Base-by-base conservation (phyloP, 2,329 filamentous ascomycete genomes). In the Chrysoporthe austroafricana region DNA sequence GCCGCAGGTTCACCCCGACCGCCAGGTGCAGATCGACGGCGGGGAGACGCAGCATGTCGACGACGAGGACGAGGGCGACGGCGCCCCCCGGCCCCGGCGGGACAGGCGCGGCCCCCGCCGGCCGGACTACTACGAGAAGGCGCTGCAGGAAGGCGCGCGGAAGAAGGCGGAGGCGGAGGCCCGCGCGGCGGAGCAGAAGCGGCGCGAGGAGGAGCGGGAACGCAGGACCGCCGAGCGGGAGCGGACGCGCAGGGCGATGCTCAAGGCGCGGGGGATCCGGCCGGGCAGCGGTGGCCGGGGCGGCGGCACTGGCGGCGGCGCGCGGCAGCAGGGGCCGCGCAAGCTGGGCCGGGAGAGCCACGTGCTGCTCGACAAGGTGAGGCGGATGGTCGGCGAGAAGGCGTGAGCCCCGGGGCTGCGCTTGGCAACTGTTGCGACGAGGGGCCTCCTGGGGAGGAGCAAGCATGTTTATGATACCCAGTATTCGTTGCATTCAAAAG, bases 281-380 rank as follows among this genome's bases (percentile, higher is more conserved):
- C 82, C 82, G 16, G 60, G 62, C 34, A n/a, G n/a, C 14, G 48
- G 65, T 2, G n/a, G 50, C 4, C 7, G 48, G 6, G 54, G 43
- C 4, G 46, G 43, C 3, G 13, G 7, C 46, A 88, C 87, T 14
- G 88, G 90, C 46, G 88, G 91, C 77, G 89, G 88, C 21, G 36
- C 16, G 39, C 79, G 74, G 71, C 77, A 82, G 72, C 87, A 91
- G 75, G 92, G 92, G 13, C 90, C 91, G 80, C 86, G 91, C 77
- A 94, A 93, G 80, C 78, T 97, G 60, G 94, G 94, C 1, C 85
- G 92, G 69, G 93, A 97, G 82, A 94, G 93, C 73, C 86, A 85
- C 44, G 84, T 95, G 48, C 74, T 97, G 73, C 80, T 97, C 66
- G 91, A 93, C 74, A 92, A 90, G 79, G 90, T 95, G 44, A 90